Base-by-base conservation (phyloP, 371 early-diverging fungal species). In the Saksenaea vasiformis region DNA sequence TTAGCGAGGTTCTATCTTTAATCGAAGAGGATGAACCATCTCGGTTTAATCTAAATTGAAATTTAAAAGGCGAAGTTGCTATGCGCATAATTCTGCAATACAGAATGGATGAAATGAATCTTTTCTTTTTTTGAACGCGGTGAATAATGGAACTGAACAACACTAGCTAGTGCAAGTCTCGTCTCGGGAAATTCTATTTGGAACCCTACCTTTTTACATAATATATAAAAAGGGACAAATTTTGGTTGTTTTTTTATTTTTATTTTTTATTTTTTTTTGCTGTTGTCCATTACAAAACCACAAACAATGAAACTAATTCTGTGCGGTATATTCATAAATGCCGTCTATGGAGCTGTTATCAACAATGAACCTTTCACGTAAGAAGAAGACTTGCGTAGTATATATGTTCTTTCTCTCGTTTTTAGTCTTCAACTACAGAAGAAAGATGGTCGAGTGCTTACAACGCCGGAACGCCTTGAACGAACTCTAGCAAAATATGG, bases 401-500 rank as follows among this genome's bases (percentile, higher is more conserved):
- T 14, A 0, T 41, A 14, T 41, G 0, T 41, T 17, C 19, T 7
- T 41, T 41, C 19, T 41, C 8, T 38, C 13, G n/a, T 58, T 58
- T 39, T 22, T 58, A 80, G 73, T 35, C 60, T 80, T 14, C 60
- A 60, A 5, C 64, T 80, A 1, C 51, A 67, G 8, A 39, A 60
- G 43, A 65, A 60, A 11, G 37, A 55, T 15, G 74, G 78, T 10
- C 22, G 19, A 1, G 68, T 70, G 1, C 65, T 77, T 58, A 75
- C 60, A 17, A 75, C 78, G 13, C 72, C 68, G 0, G 70, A 63
- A 39, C 51, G 80, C 17, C 36, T 77, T n/a, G 34, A 69, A 11
- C 55, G 56, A 1, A 56, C 75, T 0, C 51, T 80, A 24, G 62
- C 67, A 11, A 80, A 80, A 56, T 80, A 72, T 56, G 69, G 69